These are phyloP conservation scores for Sordaria brevicollis DNA, from an alignment of 495 filamentous ascomycete species.

Conservation along the genomic window DNA sequence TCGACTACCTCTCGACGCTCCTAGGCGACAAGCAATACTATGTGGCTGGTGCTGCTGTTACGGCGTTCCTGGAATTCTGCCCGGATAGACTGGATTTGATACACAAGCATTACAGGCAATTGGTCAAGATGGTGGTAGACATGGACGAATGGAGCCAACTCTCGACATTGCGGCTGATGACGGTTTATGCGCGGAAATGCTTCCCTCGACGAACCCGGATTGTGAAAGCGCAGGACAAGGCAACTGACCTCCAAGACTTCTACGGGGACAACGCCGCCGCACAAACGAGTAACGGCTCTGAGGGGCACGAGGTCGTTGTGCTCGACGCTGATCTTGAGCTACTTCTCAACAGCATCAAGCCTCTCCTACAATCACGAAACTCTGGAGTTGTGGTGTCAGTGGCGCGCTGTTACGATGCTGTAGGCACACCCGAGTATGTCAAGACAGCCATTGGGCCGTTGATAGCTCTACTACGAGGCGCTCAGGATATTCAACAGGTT, in stretches of 20 bases:
- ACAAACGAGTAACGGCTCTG: slow-evolving; percentile 15
- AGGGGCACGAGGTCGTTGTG: slow-evolving; percentile 46
- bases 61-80: slow-evolving; percentile 80
- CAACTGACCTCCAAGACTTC: slow-evolving; percentile 52
- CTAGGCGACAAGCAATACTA: slow-evolving; percentile 89
- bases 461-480: slow-evolving; percentile 70
- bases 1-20: slow-evolving; percentile 66
- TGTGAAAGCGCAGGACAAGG: slow-evolving; percentile 24
- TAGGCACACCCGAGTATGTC: slow-evolving; percentile 68
- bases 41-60: slow-evolving; percentile 84
- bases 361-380: slow-evolving; percentile 85
- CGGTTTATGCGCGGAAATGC: slow-evolving; percentile 73
- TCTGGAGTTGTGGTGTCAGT: slow-evolving; percentile 86
- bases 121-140: slow-evolving; percentile 86
- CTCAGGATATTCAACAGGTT: slow-evolving; percentile 77
- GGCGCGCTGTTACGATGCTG: slow-evolving; percentile 69
- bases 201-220: slow-evolving; percentile 66
- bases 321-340: slow-evolving; percentile 78
- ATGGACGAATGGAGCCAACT: slow-evolving; percentile 99
- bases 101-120: slow-evolving; percentile 74
- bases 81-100: slow-evolving; percentile 77
- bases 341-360: slow-evolving; percentile 66
- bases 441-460: slow-evolving; percentile 66
- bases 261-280: slow-evolving; percentile 51
- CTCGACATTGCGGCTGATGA: slow-evolving; percentile 68